Conservation (phyloP, 139 green algal genomes). For the Chlorella sp. region DNA sequence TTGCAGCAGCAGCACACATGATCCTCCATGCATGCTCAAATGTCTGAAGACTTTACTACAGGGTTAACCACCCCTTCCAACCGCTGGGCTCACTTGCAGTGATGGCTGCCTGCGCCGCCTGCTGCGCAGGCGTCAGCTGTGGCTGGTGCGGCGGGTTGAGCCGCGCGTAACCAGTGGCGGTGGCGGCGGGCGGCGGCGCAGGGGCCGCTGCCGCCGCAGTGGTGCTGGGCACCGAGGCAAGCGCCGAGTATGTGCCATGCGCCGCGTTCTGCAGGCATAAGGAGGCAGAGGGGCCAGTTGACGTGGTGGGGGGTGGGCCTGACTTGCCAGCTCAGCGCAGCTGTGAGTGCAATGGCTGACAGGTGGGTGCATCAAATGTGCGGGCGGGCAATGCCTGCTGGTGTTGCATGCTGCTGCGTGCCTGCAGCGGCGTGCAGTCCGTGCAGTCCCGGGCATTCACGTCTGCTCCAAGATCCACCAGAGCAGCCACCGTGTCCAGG, state of each 20-base stretch:
- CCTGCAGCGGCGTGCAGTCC: conserved; percentile 62
- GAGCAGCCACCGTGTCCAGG: conserved; percentile 58
- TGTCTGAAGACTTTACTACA: no score
- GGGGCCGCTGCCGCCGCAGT: background rate
- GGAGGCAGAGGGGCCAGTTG: background rate
- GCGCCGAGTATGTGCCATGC: conserved; percentile 73
- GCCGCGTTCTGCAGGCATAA: conserved; percentile 60
- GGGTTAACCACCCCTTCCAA: no score
- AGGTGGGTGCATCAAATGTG: no score
- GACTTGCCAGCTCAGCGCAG: no score
- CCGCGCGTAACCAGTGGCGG: conserved; percentile 41
- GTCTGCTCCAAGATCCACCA: conserved; percentile 62
- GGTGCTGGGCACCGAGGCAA: conserved; percentile 55
- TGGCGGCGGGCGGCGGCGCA: background rate
- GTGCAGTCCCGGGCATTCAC: conserved; percentile 61
- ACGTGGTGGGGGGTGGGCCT: no score
- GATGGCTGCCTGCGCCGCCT: conserved; percentile 56
- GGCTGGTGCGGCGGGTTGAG: conserved; percentile 54
- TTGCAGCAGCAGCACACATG: no score
- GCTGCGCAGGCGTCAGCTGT: conserved; percentile 55
- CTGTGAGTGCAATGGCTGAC: no score
- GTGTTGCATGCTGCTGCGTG: no score
- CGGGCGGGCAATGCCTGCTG: no score
- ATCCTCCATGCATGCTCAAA: no score
- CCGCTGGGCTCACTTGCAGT: background rate